Conservation (phyloP, 192 early-diverging fungal species). For the Spinellus fusiger region DNA sequence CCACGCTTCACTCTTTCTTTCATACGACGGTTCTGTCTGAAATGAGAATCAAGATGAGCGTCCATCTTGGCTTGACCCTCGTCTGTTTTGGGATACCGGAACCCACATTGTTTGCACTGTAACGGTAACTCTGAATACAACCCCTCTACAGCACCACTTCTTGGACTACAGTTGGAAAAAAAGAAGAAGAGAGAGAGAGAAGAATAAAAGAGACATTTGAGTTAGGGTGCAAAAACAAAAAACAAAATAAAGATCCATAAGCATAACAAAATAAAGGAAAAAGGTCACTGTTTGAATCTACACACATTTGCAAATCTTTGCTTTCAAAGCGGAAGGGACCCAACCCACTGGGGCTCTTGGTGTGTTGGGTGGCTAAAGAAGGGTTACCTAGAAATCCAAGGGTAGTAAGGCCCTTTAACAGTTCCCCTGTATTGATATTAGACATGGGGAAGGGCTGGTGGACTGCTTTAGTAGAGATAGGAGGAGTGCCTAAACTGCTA, state of each 20-base stretch:
- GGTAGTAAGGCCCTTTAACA: constrained; percentile 20
- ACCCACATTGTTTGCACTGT: constrained; percentile 92
- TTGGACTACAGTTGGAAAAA: background rate
- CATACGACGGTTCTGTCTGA: constrained; percentile 84
- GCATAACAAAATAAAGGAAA: background rate
- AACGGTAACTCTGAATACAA: constrained; percentile 71
- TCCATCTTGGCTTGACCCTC: constrained; percentile 70
- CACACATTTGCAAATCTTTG: constrained; percentile 27
- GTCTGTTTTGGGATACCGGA: constrained; percentile 62
- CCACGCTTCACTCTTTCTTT: constrained; percentile 80
- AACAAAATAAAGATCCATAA: background rate
- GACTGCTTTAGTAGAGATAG: background rate
- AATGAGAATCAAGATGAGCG: constrained; percentile 93
- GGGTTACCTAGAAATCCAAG: constrained; percentile 12
- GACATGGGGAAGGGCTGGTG: background rate
- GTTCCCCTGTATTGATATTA: constrained; percentile 14
- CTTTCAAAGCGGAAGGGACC: constrained; percentile 13
- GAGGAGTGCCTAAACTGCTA: no score
- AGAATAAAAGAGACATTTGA: background rate
- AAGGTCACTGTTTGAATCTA: no score
- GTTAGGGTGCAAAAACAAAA: background rate
- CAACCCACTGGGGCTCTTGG: background rate
- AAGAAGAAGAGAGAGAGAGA: background rate
- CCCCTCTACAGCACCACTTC: constrained; percentile 50
- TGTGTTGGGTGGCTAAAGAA: background rate